Base-by-base conservation (phyloP, 176 grass and related monocot species). In the Leersia perrieri region DNA sequence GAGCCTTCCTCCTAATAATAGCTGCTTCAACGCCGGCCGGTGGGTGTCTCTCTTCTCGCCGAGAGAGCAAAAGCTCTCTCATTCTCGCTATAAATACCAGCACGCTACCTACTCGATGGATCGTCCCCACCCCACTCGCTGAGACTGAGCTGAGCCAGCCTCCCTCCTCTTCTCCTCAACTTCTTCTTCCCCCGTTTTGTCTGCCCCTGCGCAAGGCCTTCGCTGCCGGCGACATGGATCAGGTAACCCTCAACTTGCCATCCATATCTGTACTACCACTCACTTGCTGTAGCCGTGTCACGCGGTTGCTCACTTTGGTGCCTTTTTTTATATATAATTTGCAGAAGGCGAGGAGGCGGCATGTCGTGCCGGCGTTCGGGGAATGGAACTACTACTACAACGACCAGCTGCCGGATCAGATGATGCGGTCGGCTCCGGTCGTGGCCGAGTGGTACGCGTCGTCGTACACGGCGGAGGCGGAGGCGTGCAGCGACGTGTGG, bases 301-400 rank as follows among this genome's bases (percentile, higher is more conserved):
- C n/a, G n/a, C n/a, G 35, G 3, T 38, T 38, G 35, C 5, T 38
- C 35, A 38, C 35, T 38, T 38, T 38, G 35, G 35, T 38, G 35
- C 5, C 7, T 3, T 38, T 38, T 38, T n/a, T n/a, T n/a, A n/a
- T n/a, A n/a, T n/a, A n/a, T n/a, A n/a, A n/a, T n/a, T 64, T 41
- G 42, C 44, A 55, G 40, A 80, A 36, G 62, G 47, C 47, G 22
- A 83, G 74, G 74, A 15, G 73, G 73, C 18, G 67, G 28, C 86
- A 88, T 66, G 66, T 83, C 66, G 74, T 83, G 42, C 66, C 66
- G 44, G 67, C 86, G 42, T 88, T 88, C 67, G 80, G 86, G 42
- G 79, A 78, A 80, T 83, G 86, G 80, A 83, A 88, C 86, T 83
- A 88, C 86, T 76, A 13, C 80, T 44, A 32, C 73, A 32, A 72